These are phyloP conservation scores for Reticulascus tulasneorum DNA, from an alignment of 2,329 filamentous ascomycete species.

Conservation along the genomic window DNA sequence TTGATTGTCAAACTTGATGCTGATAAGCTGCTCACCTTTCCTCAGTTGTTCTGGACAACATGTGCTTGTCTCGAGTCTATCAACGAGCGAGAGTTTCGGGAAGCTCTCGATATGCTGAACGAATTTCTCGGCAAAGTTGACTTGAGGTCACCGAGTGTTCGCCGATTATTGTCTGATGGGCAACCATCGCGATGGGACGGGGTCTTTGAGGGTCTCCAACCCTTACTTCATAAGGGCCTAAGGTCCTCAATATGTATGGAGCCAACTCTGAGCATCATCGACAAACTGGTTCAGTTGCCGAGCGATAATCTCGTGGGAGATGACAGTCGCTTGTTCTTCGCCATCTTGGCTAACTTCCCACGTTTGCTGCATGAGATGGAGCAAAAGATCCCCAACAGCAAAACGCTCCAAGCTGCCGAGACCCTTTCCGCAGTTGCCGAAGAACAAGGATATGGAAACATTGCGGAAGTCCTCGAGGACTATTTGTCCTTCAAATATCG, in stretches of 20 bases:
- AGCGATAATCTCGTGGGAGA: constrained; percentile 78
- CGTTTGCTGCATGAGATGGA: constrained; percentile 80
- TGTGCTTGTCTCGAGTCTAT: constrained; percentile 96
- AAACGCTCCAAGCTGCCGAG: constrained; percentile 60
- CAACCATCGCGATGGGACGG: constrained; percentile 88
- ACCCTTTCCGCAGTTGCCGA: constrained; percentile 71
- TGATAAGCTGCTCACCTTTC: constrained; percentile 79
- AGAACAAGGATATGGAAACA: constrained; percentile 60
- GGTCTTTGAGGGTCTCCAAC: constrained; percentile 78
- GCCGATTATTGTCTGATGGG: constrained; percentile 69
- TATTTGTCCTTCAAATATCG: constrained; percentile 64
- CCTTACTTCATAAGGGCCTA: constrained; percentile 84
- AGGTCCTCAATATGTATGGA: constrained; percentile 81
- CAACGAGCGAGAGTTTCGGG: constrained; percentile 90
- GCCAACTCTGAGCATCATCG: constrained; percentile 70
- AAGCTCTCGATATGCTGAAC: constrained; percentile 87
- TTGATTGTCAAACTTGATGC: constrained; percentile 82
- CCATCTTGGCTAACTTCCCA: constrained; percentile 87
- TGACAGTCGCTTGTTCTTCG: constrained; percentile 76
- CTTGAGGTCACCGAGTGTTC: constrained; percentile 64
- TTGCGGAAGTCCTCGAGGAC: constrained; percentile 65
- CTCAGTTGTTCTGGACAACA: constrained; percentile 96
- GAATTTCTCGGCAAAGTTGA: constrained; percentile 82
- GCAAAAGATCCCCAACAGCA: constrained; percentile 49
- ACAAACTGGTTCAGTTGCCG: constrained; percentile 74